A percentile compares a stretch with the other conserved stretches of the same genome.
Evolutionary conservation across 768 basidiomycete species (phyloP).

Genomic region (Suillus discolor): DNA sequence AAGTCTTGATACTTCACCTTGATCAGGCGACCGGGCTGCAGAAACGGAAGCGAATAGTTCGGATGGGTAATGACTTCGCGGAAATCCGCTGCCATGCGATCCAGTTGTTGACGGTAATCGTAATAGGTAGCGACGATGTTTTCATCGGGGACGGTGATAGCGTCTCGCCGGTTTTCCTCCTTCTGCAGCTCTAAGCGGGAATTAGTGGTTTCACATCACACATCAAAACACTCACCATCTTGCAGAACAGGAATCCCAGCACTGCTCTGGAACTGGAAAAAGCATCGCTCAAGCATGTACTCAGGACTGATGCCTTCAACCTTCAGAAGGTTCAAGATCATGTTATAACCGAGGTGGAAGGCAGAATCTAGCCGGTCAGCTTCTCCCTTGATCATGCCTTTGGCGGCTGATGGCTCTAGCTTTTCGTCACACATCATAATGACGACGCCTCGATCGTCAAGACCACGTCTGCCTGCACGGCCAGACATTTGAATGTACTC

Average conservation of each 20-base stretch:
- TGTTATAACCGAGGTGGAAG: constrained; percentile 98
- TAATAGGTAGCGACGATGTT: constrained; percentile 86
- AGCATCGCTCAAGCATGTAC: constrained; percentile 96
- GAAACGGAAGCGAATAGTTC: constrained; percentile 90
- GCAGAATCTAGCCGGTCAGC: constrained; percentile 97
- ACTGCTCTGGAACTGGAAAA: constrained; percentile 98
- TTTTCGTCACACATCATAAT: constrained; percentile 99
- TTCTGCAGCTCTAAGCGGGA: constrained; percentile 61
- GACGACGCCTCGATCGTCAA: constrained; percentile 98
- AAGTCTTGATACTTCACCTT: constrained; percentile 83
- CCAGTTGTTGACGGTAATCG: constrained; percentile 89
- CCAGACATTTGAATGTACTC: constrained; percentile 99
- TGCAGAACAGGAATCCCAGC: constrained; percentile 86
- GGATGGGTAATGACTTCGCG: constrained; percentile 93
- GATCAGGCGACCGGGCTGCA: constrained; percentile 91
- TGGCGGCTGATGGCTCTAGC: constrained; percentile 88
- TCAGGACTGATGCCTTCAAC: constrained; percentile 99
- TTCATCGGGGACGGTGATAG: constrained; percentile 82
- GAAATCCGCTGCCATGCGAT: constrained; percentile 87
- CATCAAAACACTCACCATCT: constrained; percentile 57
- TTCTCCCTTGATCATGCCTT: constrained; percentile 97
- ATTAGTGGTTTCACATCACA: constrained; percentile 10
- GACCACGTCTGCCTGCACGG: constrained; percentile 92
- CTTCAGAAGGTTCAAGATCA: constrained; percentile 97
- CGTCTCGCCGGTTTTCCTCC: constrained; percentile 67